These are phyloP conservation scores for Ophioceras dolichostomum DNA, from an alignment of 2,329 filamentous ascomycete species.

Conservation along the genomic window DNA sequence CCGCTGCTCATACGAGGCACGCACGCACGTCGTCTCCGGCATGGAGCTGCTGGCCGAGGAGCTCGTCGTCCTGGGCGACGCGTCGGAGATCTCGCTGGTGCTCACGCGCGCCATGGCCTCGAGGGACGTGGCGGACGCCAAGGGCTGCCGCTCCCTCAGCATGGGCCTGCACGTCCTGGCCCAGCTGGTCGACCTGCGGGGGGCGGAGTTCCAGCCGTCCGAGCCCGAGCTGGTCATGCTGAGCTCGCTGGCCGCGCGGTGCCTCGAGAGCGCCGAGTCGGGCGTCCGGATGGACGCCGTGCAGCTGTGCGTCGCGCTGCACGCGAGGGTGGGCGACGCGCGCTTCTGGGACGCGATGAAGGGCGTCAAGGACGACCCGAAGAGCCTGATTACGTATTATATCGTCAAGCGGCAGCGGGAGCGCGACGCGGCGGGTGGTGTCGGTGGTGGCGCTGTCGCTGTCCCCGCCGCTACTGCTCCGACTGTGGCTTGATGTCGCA, in stretches of 20 bases:
- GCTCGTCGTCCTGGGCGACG: constrained; percentile 53
- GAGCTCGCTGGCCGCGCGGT: constrained; percentile 37
- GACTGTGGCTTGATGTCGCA: not conserved
- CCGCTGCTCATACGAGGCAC: constrained; percentile 53
- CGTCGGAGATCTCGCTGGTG: constrained; percentile 44
- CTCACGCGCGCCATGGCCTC: constrained; percentile 36
- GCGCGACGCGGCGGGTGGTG: constrained; percentile 5
- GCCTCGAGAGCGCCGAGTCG: constrained; percentile 47
- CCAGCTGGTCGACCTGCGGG: constrained; percentile 39
- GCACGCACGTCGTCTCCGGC: constrained; percentile 61
- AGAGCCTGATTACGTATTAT: constrained; percentile 72
- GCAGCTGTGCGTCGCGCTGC: constrained; percentile 63
- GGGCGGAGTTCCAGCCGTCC: constrained; percentile 28
- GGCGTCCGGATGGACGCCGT: constrained; percentile 65
- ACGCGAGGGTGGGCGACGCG: constrained; percentile 46
- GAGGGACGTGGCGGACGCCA: constrained; percentile 28
- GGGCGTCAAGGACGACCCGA: constrained; percentile 55
- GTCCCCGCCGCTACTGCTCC: too few species aligned
- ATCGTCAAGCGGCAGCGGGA: constrained; percentile 60
- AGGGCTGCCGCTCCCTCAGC: constrained; percentile 40
- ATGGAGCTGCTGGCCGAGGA: constrained; percentile 64
- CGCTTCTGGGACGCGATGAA: constrained; percentile 58
- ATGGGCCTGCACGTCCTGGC: constrained; percentile 54
- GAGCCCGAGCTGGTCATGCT: constrained; percentile 40
- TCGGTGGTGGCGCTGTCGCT: not conserved